Evolutionary conservation across 2,329 filamentous ascomycete genomes (phyloP).

Genomic region (Monosporascus ibericus): DNA sequence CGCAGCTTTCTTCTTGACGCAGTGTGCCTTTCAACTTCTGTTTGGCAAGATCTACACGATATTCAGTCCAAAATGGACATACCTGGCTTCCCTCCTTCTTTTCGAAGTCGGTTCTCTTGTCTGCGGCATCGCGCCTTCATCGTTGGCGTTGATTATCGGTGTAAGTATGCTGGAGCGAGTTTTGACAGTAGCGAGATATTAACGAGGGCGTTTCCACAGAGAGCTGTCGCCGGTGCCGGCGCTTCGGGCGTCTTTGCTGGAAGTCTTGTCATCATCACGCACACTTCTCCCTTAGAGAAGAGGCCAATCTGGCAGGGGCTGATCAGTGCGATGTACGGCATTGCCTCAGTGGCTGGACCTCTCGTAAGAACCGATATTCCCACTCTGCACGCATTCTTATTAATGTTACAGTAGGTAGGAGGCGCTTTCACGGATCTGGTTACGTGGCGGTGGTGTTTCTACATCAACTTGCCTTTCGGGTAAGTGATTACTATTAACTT

Average conservation of each 20-base stretch:
- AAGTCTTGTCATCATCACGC: slow-evolving; percentile 28
- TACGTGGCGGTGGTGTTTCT: slow-evolving; percentile 38
- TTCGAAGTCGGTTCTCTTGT: slow-evolving; percentile 31
- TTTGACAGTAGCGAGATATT: too few relatives aligned
- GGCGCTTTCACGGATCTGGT: slow-evolving; percentile 30
- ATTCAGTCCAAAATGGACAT: slow-evolving; percentile 27
- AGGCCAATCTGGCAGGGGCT: slow-evolving; percentile 27
- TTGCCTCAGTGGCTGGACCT: too few relatives aligned
- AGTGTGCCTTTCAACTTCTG: slow-evolving; percentile 28
- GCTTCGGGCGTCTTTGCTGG: slow-evolving; percentile 28
- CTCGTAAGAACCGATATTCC: too few relatives aligned
- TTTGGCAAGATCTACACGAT: slow-evolving; percentile 29
- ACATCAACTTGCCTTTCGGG: slow-evolving; percentile 34
- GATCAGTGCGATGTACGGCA: slow-evolving; percentile 24
- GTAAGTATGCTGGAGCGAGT: not conserved
- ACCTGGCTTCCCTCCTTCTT: slow-evolving; percentile 21
- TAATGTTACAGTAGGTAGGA: slow-evolving; percentile 8
- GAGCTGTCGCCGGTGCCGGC: slow-evolving; percentile 32
- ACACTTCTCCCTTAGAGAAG: slow-evolving; percentile 21
- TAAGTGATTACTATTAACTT: slow-evolving; percentile 26
- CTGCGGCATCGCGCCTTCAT: slow-evolving; percentile 27
- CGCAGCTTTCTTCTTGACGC: slow-evolving; percentile 18
- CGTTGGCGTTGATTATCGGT: slow-evolving; percentile 28
- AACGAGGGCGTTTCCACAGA: too few relatives aligned
- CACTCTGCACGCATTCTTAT: too few relatives aligned